Evolutionary conservation across 805 yeast genomes (phyloP).

Genomic region (Wickerhamiella qilinensis): DNA sequence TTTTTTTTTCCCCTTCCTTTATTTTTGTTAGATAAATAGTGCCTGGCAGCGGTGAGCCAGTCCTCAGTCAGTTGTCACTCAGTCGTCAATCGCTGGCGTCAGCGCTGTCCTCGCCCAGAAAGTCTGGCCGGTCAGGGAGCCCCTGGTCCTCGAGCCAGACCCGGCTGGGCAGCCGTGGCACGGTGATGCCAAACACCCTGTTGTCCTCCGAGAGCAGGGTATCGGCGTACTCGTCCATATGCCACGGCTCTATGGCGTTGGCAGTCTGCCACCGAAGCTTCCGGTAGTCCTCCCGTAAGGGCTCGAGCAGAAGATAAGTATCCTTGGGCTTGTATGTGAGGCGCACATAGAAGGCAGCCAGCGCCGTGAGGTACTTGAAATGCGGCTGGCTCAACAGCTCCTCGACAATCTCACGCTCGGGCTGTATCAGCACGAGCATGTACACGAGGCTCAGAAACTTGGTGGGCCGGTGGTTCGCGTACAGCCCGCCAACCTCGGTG

Average conservation of each 20-base stretch:
- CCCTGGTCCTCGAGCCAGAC: constrained; percentile 1
- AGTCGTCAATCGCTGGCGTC: too few relatives aligned
- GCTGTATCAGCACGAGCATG: constrained; percentile 63
- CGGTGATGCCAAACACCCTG: constrained; percentile 54
- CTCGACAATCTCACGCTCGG: constrained; percentile 38
- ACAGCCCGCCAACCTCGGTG: constrained; percentile 42
- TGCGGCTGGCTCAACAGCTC: constrained; percentile 43
- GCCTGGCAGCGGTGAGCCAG: too few relatives aligned
- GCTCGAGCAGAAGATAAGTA: constrained; percentile 37
- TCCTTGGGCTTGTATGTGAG: constrained; percentile 29
- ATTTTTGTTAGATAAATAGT: too few relatives aligned
- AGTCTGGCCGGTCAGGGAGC: neutral
- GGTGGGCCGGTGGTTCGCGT: constrained; percentile 39
- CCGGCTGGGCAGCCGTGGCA: constrained; percentile 34
- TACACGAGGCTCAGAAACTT: constrained; percentile 64
- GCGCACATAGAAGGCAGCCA: constrained; percentile 46
- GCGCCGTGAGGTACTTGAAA: constrained; percentile 62
- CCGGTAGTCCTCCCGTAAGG: constrained; percentile 46
- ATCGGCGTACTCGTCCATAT: constrained; percentile 68
- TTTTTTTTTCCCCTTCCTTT: too few relatives aligned
- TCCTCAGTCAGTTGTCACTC: too few relatives aligned
- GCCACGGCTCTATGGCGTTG: constrained; percentile 27
- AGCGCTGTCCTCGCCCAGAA: too few relatives aligned
- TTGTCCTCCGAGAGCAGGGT: constrained; percentile 35
- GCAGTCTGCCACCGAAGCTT: constrained; percentile 39